Percentiles rank a stretch among this genome's conserved stretches.
Evolutionary conservation across 306 rosid genomes (phyloP).

Genomic region (Psophocarpus tetragonolobus): DNA sequence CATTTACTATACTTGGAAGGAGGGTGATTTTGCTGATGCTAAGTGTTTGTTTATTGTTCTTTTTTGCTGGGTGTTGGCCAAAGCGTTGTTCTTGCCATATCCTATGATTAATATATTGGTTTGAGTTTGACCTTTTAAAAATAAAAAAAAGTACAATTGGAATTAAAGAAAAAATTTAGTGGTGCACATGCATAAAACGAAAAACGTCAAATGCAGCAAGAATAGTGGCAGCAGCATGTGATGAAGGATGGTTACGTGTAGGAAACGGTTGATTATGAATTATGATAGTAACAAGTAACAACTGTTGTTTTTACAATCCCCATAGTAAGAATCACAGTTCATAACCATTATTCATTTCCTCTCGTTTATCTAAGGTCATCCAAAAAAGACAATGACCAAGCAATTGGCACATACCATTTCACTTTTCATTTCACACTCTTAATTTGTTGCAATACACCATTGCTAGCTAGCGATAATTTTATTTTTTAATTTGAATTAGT

Average conservation of each 20-base stretch:
- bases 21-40: too few relatives aligned
- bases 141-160: too few relatives aligned
- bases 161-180: too few relatives aligned
- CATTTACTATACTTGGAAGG: too few relatives aligned
- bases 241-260: neutral
- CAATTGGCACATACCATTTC: neutral
- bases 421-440: neutral
- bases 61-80: too few relatives aligned
- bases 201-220: neutral
- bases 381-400: neutral
- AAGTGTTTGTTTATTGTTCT: too few relatives aligned
- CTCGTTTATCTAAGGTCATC: neutral
- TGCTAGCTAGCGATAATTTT: neutral
- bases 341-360: neutral
- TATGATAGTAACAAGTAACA: neutral
- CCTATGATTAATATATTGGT: too few relatives aligned
- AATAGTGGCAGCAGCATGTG: neutral
- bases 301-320: neutral
- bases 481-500: neutral
- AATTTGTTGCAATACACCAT: neutral
- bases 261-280: neutral
- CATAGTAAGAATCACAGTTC: neutral
- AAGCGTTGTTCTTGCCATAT: too few relatives aligned
- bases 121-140: too few relatives aligned
- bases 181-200: neutral